A percentile compares a stretch with the other conserved stretches of the same genome.
These are phyloP conservation scores for Chrysoporthe cubensis DNA, from an alignment of 2,329 filamentous ascomycete genomes.

Conservation along the genomic window DNA sequence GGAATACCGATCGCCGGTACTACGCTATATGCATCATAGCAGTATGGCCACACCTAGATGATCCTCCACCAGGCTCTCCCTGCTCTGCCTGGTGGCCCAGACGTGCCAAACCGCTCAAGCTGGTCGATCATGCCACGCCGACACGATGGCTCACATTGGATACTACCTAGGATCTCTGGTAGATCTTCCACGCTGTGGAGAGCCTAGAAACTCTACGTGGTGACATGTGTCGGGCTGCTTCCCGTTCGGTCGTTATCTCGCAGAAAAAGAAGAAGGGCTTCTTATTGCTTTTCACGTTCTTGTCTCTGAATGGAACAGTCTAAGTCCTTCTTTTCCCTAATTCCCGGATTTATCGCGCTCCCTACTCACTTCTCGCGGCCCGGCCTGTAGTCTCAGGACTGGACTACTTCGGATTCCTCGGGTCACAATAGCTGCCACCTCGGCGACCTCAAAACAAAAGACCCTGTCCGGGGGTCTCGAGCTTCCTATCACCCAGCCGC, in stretches of 20 bases:
- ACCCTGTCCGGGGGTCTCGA: background rate
- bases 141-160: background rate
- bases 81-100: background rate
- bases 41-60: background rate
- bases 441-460: background rate
- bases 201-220: constrained; percentile 3
- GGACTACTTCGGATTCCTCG: background rate
- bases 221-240: background rate
- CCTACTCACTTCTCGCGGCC: constrained; percentile 1
- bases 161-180: constrained; percentile 1
- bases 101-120: background rate
- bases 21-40: no score
- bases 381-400: background rate
- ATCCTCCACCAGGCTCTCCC: background rate
- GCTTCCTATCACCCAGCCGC: background rate
- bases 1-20: no score
- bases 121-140: background rate
- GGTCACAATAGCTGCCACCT: constrained; percentile 9
- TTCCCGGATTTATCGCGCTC: constrained; percentile 4
- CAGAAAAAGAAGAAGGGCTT: background rate
- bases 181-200: background rate
- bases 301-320: constrained; percentile 12
- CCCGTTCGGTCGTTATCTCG: background rate
- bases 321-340: background rate
- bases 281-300: constrained; percentile 13